phyloP scores from a whole-genome alignment of 164 flowering plant species.

The Magnolia sinica region DNA sequence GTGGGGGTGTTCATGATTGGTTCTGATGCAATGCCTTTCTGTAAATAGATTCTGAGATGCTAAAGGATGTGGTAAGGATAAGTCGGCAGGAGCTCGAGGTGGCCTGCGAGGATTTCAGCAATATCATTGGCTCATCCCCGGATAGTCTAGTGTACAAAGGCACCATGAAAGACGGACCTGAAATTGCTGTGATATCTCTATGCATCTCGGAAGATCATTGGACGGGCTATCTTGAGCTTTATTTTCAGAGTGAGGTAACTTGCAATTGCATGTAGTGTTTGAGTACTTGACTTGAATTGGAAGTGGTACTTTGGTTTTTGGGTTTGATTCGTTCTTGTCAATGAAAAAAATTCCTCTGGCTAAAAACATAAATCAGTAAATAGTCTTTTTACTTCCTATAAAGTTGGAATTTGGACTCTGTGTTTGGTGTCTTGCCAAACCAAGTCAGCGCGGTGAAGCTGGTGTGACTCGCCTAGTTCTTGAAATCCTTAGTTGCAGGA shows the following conservation, averaged over 20 bases:
- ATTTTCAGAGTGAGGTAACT: constrained; percentile 81
- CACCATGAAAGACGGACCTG: constrained; percentile 71
- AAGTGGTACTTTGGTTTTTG: no score
- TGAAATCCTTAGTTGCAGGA: no score
- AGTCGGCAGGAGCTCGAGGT: constrained; percentile 91
- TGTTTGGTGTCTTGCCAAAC: neutral
- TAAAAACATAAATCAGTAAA: neutral
- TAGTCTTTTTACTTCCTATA: neutral
- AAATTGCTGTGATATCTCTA: constrained; percentile 88
- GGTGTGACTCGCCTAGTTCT: no score
- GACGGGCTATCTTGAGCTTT: constrained; percentile 84
- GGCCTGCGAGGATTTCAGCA: constrained; percentile 98
- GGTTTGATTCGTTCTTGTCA: no score
- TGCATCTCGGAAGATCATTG: constrained; percentile 85
- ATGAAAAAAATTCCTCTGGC: no score
- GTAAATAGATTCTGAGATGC: constrained; percentile 56
- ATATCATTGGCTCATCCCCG: constrained; percentile 91
- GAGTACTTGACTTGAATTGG: constrained; percentile 1
- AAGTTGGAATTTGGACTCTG: neutral
- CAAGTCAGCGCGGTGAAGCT: no score
- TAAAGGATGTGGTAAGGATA: constrained; percentile 62
- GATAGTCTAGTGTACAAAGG: constrained; percentile 91
- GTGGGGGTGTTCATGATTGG: neutral
- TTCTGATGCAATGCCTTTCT: neutral
- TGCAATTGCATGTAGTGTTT: neutral